These are phyloP conservation scores for Phytophthora lateralis DNA, from an alignment of 352 stramenopile species.

Conservation along the genomic window DNA sequence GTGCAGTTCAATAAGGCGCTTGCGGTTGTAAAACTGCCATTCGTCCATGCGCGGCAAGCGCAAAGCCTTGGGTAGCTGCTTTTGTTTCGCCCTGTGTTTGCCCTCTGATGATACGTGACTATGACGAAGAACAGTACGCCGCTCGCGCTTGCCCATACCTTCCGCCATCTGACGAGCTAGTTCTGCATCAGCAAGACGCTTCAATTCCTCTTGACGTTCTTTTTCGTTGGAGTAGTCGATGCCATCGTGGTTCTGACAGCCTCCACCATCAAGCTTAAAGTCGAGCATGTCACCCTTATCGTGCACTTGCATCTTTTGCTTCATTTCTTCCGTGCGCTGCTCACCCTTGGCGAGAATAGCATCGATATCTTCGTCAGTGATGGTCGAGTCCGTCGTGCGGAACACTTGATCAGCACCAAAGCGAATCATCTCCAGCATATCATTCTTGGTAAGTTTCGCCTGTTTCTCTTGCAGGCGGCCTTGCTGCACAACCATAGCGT, in stretches of 20 bases:
- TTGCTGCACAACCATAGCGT: conserved; percentile 89
- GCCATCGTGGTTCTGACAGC: conserved; percentile 95
- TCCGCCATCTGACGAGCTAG: conserved; percentile 79
- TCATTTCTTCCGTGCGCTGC: conserved; percentile 88
- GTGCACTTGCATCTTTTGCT: conserved; percentile 84
- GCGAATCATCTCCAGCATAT: conserved; percentile 97
- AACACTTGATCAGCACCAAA: conserved; percentile 99
- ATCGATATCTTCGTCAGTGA: conserved; percentile 99
- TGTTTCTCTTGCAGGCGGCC: conserved; percentile 87
- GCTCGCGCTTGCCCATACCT: conserved; percentile 86
- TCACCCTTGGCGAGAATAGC: conserved; percentile 94
- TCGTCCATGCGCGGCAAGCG: conserved; percentile 86
- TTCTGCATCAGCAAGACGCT: conserved; percentile 83
- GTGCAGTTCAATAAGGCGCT: conserved; percentile 78
- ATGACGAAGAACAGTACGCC: conserved; percentile 77
- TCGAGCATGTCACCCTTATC: conserved; percentile 89
- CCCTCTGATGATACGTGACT: conserved; percentile 48
- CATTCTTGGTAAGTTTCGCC: conserved; percentile 94
- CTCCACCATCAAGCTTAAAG: conserved; percentile 94
- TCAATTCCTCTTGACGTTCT: conserved; percentile 84
- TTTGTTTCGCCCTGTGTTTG: conserved; percentile 72
- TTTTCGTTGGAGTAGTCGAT: conserved; percentile 96
- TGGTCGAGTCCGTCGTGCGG: conserved; percentile 94
- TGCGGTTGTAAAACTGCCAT: conserved; percentile 90
- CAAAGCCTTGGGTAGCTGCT: conserved; percentile 80